These are phyloP conservation scores for Tilletiopsis washingtonensis DNA, from an alignment of 1,284 basidiomycete genomes.

Conservation along the genomic window DNA sequence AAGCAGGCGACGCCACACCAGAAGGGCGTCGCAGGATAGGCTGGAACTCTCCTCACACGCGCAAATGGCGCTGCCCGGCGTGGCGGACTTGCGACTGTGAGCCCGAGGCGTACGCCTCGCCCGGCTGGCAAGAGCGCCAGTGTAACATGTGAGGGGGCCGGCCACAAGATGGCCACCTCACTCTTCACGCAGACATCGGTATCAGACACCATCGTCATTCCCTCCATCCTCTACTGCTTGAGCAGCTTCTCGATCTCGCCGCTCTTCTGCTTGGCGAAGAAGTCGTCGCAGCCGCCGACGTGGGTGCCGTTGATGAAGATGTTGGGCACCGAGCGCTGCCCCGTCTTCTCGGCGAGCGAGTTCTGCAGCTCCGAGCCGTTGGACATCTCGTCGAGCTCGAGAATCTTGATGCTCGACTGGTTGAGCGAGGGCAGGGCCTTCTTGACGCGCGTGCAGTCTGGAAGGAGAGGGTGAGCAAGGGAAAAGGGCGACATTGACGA, in stretches of 20 bases:
- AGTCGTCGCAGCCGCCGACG: conserved; percentile 46
- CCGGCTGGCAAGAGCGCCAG: too few relatives aligned
- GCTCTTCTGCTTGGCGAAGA: conserved; percentile 26
- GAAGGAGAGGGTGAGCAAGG: background rate
- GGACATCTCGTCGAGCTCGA: conserved; percentile 48
- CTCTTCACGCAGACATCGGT: too few relatives aligned
- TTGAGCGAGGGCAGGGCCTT: conserved; percentile 14
- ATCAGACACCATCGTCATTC: too few relatives aligned
- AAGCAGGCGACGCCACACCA: too few relatives aligned
- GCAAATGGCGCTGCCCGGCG: too few relatives aligned
- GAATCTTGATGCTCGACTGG: conserved; percentile 36
- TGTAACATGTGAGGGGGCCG: too few relatives aligned
- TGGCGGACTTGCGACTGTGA: too few relatives aligned
- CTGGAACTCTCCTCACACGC: too few relatives aligned
- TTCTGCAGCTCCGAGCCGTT: conserved; percentile 44
- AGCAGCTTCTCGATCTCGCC: conserved; percentile 47
- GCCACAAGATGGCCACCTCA: too few relatives aligned
- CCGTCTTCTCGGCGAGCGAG: conserved; percentile 49
- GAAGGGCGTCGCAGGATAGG: too few relatives aligned
- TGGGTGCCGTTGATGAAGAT: conserved; percentile 49
- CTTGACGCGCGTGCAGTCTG: conserved; percentile 1
- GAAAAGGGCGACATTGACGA: background rate
- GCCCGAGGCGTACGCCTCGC: too few relatives aligned
- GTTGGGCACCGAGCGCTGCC: conserved; percentile 50
- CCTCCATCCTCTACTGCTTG: too few relatives aligned